These are phyloP conservation scores for Erythrophleum fordii DNA, from an alignment of 306 rosid species.

Conservation along the genomic window DNA sequence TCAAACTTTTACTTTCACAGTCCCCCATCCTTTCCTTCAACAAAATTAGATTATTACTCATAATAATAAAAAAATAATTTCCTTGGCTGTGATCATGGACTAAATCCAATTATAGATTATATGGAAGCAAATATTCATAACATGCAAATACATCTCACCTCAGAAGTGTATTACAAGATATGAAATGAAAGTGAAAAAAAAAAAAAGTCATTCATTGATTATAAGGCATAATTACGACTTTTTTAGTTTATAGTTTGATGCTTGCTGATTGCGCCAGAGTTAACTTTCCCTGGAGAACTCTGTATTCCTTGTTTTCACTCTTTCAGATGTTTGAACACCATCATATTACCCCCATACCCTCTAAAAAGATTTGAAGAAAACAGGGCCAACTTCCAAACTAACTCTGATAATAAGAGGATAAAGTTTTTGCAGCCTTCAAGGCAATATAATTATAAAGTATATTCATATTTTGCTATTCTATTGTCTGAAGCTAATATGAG, in stretches of 20 bases:
- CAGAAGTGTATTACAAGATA: not conserved
- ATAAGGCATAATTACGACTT: not conserved
- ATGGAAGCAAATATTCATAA: not conserved
- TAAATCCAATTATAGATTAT: not conserved
- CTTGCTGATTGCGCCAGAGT: not conserved
- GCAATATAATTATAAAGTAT: not conserved
- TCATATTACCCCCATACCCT: not conserved
- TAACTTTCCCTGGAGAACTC: not conserved
- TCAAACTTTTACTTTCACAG: not conserved
- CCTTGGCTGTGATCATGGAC: not conserved
- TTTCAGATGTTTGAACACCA: not conserved
- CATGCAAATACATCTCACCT: not conserved
- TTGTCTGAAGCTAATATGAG: not conserved
- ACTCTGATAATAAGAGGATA: not conserved
- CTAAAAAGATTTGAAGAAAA: not conserved
- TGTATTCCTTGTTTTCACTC: not conserved
- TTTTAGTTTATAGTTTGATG: not conserved
- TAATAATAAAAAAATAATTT: not conserved
- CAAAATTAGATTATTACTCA: not conserved
- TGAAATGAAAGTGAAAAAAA: not conserved
- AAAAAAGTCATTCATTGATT: not conserved
- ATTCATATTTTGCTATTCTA: not conserved
- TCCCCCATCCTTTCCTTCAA: not conserved
- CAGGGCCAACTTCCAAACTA: not conserved
- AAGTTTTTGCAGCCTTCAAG: not conserved